Conservation (phyloP, 495 filamentous ascomycete genomes). For the Penicillium argentinense region DNA sequence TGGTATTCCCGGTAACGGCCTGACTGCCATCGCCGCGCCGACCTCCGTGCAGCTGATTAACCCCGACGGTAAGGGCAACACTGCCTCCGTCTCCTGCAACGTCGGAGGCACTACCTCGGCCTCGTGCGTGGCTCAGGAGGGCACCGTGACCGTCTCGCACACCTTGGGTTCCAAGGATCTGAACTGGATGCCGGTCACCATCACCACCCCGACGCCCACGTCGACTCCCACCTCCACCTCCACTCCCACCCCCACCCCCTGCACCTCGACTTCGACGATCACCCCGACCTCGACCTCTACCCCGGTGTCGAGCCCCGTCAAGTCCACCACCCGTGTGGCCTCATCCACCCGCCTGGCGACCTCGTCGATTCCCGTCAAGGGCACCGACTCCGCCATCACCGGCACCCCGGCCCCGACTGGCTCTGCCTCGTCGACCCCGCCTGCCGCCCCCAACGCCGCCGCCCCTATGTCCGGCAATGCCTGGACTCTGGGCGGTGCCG, state of each 20-base stretch:
- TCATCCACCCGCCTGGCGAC: constrained; percentile 20
- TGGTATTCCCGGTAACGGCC: constrained; percentile 24
- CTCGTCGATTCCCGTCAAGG: constrained; percentile 12
- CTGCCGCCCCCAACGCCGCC: constrained; percentile 20
- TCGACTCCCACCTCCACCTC: constrained; percentile 20
- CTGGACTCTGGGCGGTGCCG: constrained; percentile 32
- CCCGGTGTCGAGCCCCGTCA: constrained; percentile 17
- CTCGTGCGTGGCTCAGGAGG: constrained; percentile 25
- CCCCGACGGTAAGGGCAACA: constrained; percentile 16
- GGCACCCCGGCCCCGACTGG: constrained; percentile 11
- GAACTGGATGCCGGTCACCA: constrained; percentile 31
- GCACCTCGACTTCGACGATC: constrained; percentile 7
- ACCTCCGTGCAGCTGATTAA: constrained; percentile 22
- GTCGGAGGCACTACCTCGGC: constrained; percentile 31
- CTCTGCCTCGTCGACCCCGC: constrained; percentile 10
- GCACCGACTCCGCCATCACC: constrained; percentile 8
- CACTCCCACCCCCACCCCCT: constrained; percentile 5
- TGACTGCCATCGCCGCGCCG: constrained; percentile 27
- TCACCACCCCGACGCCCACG: constrained; percentile 27
- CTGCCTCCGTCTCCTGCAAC: constrained; percentile 31
- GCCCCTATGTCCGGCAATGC: constrained; percentile 20
- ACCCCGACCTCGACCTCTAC: constrained; percentile 8
- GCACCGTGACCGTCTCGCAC: constrained; percentile 23
- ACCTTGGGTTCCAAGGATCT: constrained; percentile 21
- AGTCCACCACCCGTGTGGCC: constrained; percentile 16